Percentiles rank a stretch among this genome's conserved stretches.
These are phyloP conservation scores for Mycotypha africana DNA, from an alignment of 371 early-diverging fungal species.

Conservation along the genomic window DNA sequence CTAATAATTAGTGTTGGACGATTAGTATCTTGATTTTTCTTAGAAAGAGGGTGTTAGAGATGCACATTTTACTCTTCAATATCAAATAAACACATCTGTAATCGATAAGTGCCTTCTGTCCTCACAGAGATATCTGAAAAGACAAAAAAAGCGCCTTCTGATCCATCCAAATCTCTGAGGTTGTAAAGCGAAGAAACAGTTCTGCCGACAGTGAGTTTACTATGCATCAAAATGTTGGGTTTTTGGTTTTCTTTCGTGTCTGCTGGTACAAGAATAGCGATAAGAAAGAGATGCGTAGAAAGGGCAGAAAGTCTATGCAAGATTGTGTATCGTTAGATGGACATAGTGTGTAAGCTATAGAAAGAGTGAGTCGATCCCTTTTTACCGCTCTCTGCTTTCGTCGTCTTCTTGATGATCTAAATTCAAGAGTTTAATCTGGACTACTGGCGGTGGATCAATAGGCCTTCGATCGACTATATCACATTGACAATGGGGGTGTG, in stretches of 20 bases:
- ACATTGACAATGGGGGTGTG: too few relatives aligned
- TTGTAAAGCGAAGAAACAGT: conserved; percentile 59
- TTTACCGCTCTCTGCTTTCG: not conserved
- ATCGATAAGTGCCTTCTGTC: conserved; percentile 81
- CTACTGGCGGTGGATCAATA: conserved; percentile 43
- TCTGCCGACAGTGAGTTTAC: conserved; percentile 43
- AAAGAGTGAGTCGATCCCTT: not conserved
- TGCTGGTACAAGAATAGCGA: conserved; percentile 31
- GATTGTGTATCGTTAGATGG: too few relatives aligned
- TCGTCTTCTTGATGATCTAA: too few relatives aligned
- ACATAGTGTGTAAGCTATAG: not conserved
- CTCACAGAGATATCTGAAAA: conserved; percentile 92
- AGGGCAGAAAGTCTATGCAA: too few relatives aligned
- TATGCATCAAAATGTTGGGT: conserved; percentile 17
- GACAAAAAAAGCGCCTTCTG: conserved; percentile 90
- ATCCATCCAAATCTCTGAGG: conserved; percentile 50
- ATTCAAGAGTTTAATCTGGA: conserved; percentile 27
- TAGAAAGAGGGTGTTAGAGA: not conserved
- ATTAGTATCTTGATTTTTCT: not conserved
- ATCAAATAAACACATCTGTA: conserved; percentile 87
- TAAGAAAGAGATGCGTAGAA: conserved; percentile 26
- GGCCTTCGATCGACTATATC: conserved; percentile 38
- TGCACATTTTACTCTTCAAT: conserved; percentile 56
- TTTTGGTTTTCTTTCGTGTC: conserved; percentile 1
- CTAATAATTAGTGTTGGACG: too few relatives aligned